Evolutionary conservation across 176 grass and related monocot species (phyloP), one percentile per base, ranked within the genome.

Genomic region (Luzula sylvatica): DNA sequence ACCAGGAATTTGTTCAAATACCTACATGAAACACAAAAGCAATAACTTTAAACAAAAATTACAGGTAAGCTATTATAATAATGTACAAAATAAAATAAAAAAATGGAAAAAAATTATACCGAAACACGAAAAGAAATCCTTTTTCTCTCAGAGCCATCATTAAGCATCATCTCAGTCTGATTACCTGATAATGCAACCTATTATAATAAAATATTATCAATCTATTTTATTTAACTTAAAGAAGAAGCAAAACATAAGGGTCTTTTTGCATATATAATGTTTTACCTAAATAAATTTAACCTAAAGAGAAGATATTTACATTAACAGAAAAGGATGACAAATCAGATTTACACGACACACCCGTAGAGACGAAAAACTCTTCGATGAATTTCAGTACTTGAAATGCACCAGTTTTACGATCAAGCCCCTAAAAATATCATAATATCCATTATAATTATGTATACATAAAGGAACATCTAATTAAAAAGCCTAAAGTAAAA

Each of bases 1-100:
- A 19, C 92, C 92, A 11, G 81, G 92, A 66, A 73, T 82, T 72
- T 96, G 92, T 50, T 96, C 92, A 72, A 88, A 95, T n/a, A 96
- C 81, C 92, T 96, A 72, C 8, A 65, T 3, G 39, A 7, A 26
- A 17, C 1, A 44, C 15, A 5, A 58, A 26, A 22, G 64, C 42
- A 38, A 2, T 21, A 65, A 72, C 7, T 46, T 40, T 0, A 48
- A 14, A 53, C 40, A 26, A 6, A 30, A 9, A 40, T 3, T 26
- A 52, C 12, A 42, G 25, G 2, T 18, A 14, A 27, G 58, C 15
- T 19, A 7, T 23, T 41, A 54, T 52, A 35, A 3, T 22, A 5
- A 9, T n/a, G n/a, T n/a, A n/a, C 19, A 55, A 26, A 53, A 26
- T 26, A 59, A 40, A 11, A 40, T 11, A 7, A 42, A 43, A 7